These are phyloP conservation scores for Pythium rhizo-oryzae DNA, from an alignment of 352 stramenopile species.

Conservation along the genomic window DNA sequence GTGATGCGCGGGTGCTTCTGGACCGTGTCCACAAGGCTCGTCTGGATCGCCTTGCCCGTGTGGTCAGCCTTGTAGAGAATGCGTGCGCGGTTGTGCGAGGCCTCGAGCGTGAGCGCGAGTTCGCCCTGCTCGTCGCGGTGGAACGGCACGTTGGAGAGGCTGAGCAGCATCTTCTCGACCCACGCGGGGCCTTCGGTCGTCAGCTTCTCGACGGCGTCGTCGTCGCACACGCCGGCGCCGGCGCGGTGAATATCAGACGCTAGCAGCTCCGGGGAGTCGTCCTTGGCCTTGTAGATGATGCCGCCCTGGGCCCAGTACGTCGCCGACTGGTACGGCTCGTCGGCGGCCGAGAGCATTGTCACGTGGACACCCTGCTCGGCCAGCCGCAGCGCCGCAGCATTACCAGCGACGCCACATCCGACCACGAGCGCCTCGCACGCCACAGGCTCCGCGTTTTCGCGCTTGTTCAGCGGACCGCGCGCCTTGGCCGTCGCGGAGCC, in stretches of 20 bases:
- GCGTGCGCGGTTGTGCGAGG: constrained; percentile 91
- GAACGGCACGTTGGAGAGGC: constrained; percentile 89
- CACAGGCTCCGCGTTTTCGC: neutral
- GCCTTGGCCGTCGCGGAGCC: neutral
- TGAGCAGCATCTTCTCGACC: constrained; percentile 92
- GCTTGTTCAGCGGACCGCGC: constrained; percentile 44
- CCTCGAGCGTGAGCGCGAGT: constrained; percentile 86
- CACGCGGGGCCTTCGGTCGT: constrained; percentile 85
- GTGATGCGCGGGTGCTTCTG: constrained; percentile 80
- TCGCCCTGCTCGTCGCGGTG: constrained; percentile 71
- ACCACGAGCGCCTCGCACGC: constrained; percentile 63
- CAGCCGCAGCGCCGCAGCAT: constrained; percentile 74
- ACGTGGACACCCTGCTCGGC: constrained; percentile 75
- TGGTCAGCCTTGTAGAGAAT: constrained; percentile 96
- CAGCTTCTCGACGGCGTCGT: constrained; percentile 93
- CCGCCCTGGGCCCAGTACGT: constrained; percentile 96
- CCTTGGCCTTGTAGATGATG: constrained; percentile 94
- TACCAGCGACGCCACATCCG: constrained; percentile 79
- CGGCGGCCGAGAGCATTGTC: constrained; percentile 75
- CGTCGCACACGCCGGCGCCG: constrained; percentile 90
- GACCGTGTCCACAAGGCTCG: constrained; percentile 89
- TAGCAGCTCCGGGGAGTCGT: constrained; percentile 87
- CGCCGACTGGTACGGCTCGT: constrained; percentile 90
- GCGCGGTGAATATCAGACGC: constrained; percentile 91
- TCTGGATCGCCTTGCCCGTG: constrained; percentile 93